These are phyloP conservation scores for Septoria linicola DNA, from an alignment of 2,329 filamentous ascomycete genomes.

Conservation along the genomic window DNA sequence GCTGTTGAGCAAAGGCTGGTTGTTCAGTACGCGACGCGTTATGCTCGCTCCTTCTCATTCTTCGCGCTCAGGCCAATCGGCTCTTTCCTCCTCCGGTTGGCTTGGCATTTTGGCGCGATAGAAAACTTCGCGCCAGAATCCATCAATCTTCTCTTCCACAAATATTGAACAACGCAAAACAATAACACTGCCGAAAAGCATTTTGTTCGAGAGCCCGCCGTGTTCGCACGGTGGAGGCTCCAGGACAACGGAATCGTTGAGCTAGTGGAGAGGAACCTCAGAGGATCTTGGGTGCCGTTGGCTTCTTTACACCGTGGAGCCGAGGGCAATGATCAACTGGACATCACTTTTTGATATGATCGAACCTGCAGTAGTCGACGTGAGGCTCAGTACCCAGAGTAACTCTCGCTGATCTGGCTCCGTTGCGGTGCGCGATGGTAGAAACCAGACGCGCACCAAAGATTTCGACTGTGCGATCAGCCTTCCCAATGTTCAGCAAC, in stretches of 20 bases:
- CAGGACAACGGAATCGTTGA: slow-evolving; percentile 44
- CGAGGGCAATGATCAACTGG: slow-evolving; percentile 43
- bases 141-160: slow-evolving; percentile 23
- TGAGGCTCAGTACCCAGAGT: too few relatives aligned
- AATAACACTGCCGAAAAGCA: slow-evolving; percentile 42
- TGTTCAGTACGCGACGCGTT: too few relatives aligned
- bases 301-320: slow-evolving; percentile 37
- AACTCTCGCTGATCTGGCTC: too few relatives aligned
- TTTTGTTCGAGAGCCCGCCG: slow-evolving; percentile 42
- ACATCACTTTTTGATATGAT: slow-evolving; percentile 23
- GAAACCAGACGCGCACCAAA: too few relatives aligned
- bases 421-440: too few relatives aligned
- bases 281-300: slow-evolving; percentile 43
- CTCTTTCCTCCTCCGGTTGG: background rate
- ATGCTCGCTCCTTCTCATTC: too few relatives aligned
- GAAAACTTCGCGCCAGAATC: slow-evolving; percentile 14
- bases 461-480: too few relatives aligned
- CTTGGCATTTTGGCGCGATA: slow-evolving; percentile 4
- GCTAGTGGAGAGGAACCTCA: slow-evolving; percentile 39
- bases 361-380: too few relatives aligned
- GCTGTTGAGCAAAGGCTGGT: too few relatives aligned
- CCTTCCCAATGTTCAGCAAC: too few relatives aligned
- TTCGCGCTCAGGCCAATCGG: background rate
- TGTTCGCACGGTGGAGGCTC: slow-evolving; percentile 37
- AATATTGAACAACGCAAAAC: slow-evolving; percentile 41